Conservation (phyloP, 331 rosid genomes). For the Quercus lobata region DNA sequence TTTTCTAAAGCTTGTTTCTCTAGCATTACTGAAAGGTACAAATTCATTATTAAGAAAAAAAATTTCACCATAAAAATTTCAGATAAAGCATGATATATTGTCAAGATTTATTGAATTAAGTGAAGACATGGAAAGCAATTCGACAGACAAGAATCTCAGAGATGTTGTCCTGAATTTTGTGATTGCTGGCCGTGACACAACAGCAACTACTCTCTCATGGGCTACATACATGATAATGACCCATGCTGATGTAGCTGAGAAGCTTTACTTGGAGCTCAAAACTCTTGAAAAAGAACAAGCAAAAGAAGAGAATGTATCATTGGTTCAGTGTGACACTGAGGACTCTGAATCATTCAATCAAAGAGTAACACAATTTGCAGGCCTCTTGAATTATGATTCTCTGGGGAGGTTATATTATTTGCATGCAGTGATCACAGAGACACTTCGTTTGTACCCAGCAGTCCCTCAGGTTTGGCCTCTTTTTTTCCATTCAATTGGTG, state of each 20-base stretch:
- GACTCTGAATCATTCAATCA: slow-evolving; percentile 52
- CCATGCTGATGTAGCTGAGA: slow-evolving; percentile 60
- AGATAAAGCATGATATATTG: slow-evolving; percentile 82
- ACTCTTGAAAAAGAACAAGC: slow-evolving; percentile 61
- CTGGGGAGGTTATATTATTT: slow-evolving; percentile 54
- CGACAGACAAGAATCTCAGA: slow-evolving; percentile 73
- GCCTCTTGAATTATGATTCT: slow-evolving; percentile 60
- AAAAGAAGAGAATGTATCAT: slow-evolving; percentile 42
- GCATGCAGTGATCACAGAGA: slow-evolving; percentile 90
- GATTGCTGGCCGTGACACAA: slow-evolving; percentile 92
- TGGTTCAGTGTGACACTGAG: slow-evolving; percentile 39
- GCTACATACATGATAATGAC: slow-evolving; percentile 77
- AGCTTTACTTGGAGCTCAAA: slow-evolving; percentile 67
- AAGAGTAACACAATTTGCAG: slow-evolving; percentile 58
- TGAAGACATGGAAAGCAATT: slow-evolving; percentile 39
- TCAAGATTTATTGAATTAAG: slow-evolving; percentile 85
- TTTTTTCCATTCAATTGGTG: not conserved
- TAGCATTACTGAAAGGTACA: not conserved
- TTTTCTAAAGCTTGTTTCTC: not conserved
- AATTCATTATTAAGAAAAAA: not conserved
- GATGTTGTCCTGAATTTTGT: slow-evolving; percentile 86
- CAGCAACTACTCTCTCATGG: slow-evolving; percentile 94
- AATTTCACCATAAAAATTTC: not conserved
- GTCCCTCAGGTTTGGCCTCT: slow-evolving; percentile 76
- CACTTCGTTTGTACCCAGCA: slow-evolving; percentile 86